phyloP scores from a whole-genome alignment of 805 yeast species.

The Brettanomyces anomalus region DNA sequence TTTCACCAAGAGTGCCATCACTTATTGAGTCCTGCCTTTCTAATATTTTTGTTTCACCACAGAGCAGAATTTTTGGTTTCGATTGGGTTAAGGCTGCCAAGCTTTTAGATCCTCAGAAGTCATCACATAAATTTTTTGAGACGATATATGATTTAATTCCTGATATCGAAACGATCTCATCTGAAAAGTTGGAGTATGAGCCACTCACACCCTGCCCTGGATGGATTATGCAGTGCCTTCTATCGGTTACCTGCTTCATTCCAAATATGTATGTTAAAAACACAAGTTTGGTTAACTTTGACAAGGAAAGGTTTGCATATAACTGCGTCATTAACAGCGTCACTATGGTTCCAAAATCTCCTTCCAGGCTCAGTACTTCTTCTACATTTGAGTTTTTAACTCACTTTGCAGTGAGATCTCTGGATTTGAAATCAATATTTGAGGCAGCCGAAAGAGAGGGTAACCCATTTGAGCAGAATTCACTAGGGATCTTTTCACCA shows the following conservation, averaged over 20 bases:
- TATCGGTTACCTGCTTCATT: conserved; percentile 67
- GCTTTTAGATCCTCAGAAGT: conserved; percentile 4
- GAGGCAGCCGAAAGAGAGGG: conserved; percentile 33
- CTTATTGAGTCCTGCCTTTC: conserved; percentile 74
- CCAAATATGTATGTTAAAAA: conserved; percentile 70
- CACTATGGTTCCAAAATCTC: conserved; percentile 32
- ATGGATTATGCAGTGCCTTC: conserved; percentile 75
- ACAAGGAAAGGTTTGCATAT: conserved; percentile 65
- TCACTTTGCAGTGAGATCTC: conserved; percentile 31
- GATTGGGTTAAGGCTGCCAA: conserved; percentile 61
- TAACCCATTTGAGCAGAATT: conserved; percentile 26
- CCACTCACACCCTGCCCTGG: conserved; percentile 76
- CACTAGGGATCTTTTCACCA: conserved; percentile 16
- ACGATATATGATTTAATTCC: conserved; percentile 26
- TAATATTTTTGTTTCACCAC: conserved; percentile 72
- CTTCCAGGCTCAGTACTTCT: conserved; percentile 17
- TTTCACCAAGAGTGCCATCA: conserved; percentile 61
- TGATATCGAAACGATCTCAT: conserved; percentile 9
- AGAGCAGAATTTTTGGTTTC: conserved; percentile 57
- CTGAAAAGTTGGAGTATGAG: conserved; percentile 21
- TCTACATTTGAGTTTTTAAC: conserved; percentile 46
- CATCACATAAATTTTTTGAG: conserved; percentile 9
- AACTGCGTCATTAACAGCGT: conserved; percentile 49
- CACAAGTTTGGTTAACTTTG: conserved; percentile 68
- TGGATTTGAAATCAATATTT: conserved; percentile 20